phyloP scores from a whole-genome alignment of 305 asterid species.

The Fraxinus sp. region DNA sequence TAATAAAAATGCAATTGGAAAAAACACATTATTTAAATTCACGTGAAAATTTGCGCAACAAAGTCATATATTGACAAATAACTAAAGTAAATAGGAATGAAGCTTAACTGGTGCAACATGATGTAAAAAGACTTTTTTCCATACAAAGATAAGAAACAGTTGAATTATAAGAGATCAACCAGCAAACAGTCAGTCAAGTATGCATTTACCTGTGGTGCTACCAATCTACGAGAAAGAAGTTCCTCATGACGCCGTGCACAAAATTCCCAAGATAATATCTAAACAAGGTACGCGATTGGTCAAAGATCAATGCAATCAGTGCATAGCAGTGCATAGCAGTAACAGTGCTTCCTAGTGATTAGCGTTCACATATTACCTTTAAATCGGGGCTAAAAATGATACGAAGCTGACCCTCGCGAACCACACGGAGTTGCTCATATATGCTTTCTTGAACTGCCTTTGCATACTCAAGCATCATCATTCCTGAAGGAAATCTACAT shows the following conservation, averaged over 20 bases:
- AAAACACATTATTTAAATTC: background rate
- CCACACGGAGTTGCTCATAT: constrained; percentile 90
- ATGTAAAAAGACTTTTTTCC: background rate
- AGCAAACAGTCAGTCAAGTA: constrained; percentile 17
- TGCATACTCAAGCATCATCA: constrained; percentile 86
- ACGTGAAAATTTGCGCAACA: background rate
- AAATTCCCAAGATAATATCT: constrained; percentile 97
- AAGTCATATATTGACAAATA: background rate
- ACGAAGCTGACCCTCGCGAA: constrained; percentile 94
- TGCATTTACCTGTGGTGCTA: constrained; percentile 83
- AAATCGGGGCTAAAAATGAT: constrained; percentile 82
- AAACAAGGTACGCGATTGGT: constrained; percentile 24
- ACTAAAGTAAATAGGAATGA: background rate
- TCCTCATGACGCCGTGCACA: constrained; percentile 97
- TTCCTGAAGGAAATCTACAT: constrained; percentile 75
- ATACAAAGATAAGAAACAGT: background rate
- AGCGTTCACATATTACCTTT: constrained; percentile 47
- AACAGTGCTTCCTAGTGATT: constrained; percentile 8
- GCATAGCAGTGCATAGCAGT: constrained; percentile 6
- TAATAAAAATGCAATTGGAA: background rate
- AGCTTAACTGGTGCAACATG: background rate
- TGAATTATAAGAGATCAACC: background rate
- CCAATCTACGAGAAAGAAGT: constrained; percentile 87
- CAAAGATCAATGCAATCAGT: constrained; percentile 18
- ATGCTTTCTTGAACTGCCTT: constrained; percentile 96